A percentile compares a stretch with the other conserved stretches of the same genome.
Evolutionary conservation across 2,329 filamentous ascomycete species (phyloP).

Genomic region (Colletotrichum shisoi): DNA sequence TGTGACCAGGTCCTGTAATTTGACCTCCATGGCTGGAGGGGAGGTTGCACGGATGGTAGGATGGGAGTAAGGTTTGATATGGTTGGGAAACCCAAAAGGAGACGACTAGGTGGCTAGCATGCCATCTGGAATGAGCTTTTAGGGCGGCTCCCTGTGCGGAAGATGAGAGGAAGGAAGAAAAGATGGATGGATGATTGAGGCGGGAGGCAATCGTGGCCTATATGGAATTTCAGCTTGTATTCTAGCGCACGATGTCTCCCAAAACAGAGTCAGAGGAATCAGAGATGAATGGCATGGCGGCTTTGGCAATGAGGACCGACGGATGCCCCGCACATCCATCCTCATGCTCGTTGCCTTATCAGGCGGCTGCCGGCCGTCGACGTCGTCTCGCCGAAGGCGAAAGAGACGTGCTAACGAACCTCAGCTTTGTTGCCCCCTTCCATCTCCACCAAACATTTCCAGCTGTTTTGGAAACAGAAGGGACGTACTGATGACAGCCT

Average conservation of each 20-base stretch:
- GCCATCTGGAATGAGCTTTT: neutral
- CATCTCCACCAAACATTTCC: neutral
- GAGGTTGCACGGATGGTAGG: slow-evolving; percentile 2
- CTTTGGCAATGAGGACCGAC: neutral
- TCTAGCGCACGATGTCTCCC: slow-evolving; percentile 15
- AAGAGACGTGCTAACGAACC: slow-evolving; percentile 8
- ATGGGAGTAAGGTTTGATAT: neutral
- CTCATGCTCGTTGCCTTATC: neutral
- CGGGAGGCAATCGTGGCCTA: neutral
- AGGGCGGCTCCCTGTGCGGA: neutral
- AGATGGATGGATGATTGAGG: neutral
- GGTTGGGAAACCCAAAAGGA: neutral
- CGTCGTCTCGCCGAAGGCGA: neutral
- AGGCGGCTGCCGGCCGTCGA: neutral
- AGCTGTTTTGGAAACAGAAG: neutral
- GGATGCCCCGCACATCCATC: neutral
- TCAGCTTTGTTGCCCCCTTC: neutral
- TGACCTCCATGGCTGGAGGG: neutral
- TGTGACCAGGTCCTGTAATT: slow-evolving; percentile 15
- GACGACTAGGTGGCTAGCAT: neutral
- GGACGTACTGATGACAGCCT: neutral
- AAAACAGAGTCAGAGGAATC: neutral
- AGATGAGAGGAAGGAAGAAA: neutral
- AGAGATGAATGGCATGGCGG: neutral
- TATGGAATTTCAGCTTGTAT: slow-evolving; percentile 33